These are phyloP conservation scores for Coelastrella sp. DNA, from an alignment of 139 green algal species.

Conservation along the genomic window DNA sequence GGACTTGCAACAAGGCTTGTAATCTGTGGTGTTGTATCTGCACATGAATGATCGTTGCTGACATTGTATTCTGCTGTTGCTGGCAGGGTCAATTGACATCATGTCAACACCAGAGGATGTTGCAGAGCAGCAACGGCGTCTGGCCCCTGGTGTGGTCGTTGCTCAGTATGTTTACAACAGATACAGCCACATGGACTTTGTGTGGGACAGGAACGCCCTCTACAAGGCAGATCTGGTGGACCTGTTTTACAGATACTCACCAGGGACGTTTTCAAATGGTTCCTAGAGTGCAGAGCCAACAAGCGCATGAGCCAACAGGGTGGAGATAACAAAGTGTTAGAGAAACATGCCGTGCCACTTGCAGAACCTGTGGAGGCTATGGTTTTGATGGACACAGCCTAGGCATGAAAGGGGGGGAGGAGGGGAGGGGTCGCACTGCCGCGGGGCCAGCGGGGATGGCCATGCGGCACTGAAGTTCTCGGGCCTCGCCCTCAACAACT, in stretches of 20 bases:
- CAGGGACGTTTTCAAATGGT: slow-evolving; percentile 21
- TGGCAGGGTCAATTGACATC: slow-evolving; percentile 16
- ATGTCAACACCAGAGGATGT: slow-evolving; percentile 42
- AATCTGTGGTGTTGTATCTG: neutral
- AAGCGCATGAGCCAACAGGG: too few species aligned
- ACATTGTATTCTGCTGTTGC: neutral
- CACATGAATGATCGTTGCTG: neutral
- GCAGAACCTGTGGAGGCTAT: too few species aligned
- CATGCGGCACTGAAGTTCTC: too few species aligned
- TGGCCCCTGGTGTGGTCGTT: neutral
- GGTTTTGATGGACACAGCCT: too few species aligned
- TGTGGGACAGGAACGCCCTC: slow-evolving; percentile 35
- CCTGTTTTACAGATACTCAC: slow-evolving; percentile 15
- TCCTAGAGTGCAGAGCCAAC: neutral
- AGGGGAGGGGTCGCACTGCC: too few species aligned
- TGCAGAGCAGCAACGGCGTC: slow-evolving; percentile 14
- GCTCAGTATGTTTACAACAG: slow-evolving; percentile 11
- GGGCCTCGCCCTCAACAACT: too few species aligned
- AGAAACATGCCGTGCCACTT: too few species aligned
- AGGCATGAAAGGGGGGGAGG: too few species aligned
- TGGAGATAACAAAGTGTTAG: too few species aligned
- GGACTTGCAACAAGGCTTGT: too few species aligned
- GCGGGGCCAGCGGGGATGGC: too few species aligned
- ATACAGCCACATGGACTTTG: slow-evolving; percentile 42
- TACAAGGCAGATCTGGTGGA: slow-evolving; percentile 44